Conservation (phyloP, 352 stramenopile species). For the Globisporangium acanthophoron region DNA sequence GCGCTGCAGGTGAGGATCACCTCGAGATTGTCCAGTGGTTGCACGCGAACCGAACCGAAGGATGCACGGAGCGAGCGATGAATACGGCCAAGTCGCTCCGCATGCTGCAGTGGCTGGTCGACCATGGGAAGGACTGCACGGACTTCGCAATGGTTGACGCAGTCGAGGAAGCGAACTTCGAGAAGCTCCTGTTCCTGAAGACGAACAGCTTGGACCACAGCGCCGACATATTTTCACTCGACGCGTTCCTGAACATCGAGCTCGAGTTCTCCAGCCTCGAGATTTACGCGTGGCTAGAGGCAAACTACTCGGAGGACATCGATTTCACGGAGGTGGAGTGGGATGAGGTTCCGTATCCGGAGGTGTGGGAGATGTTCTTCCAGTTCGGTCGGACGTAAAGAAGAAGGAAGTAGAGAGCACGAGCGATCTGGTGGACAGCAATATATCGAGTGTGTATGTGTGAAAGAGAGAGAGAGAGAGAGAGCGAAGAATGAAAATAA, state of each 20-base stretch:
- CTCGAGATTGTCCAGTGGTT: conserved; percentile 1
- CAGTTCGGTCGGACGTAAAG: neutral
- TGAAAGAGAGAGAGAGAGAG: no score
- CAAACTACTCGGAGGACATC: neutral
- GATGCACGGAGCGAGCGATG: neutral
- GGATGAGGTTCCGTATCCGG: neutral
- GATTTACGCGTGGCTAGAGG: neutral
- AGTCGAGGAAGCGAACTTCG: neutral
- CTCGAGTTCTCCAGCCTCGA: neutral
- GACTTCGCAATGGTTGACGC: conserved; percentile 10
- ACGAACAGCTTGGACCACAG: neutral
- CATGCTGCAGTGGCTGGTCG: neutral
- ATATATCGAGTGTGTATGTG: no score
- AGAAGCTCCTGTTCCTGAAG: conserved; percentile 1
- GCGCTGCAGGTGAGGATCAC: neutral
- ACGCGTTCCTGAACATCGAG: neutral
- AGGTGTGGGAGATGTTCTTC: neutral
- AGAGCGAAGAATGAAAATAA: no score
- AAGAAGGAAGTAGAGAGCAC: no score
- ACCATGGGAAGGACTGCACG: conserved; percentile 2
- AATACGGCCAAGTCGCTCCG: neutral
- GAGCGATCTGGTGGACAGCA: no score
- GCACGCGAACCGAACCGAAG: neutral
- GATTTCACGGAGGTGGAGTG: neutral
- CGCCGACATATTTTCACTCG: neutral